Evolutionary conservation across 805 yeast species (phyloP), one percentile per base, ranked within the genome.

Genomic region (Tetrapisispora arboricola): DNA sequence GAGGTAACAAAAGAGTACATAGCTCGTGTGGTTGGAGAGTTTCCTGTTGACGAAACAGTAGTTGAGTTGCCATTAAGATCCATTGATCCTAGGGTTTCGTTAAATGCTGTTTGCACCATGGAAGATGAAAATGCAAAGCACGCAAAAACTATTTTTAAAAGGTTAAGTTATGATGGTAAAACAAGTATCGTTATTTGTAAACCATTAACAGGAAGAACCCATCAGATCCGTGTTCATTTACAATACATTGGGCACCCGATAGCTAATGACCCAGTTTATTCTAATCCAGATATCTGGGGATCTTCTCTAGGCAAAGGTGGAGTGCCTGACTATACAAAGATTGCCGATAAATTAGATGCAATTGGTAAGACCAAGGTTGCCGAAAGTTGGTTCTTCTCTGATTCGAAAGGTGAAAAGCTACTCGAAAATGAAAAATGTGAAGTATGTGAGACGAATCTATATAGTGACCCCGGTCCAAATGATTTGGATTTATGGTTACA

Each of bases 131-230:
- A 58, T 17, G 68, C 68, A 1, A 85, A 84, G 52, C 78, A 75
- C 15, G 88, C 96, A 6, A 72, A 61, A 39, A 92, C 98, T 0
- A 58, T 66, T 12, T 92, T 90, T 61, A 65, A 59, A 43, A 68
- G 84, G 36, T 63, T 83, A 0, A 71, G 83, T n/a, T 84, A 71
- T 53, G 85, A 88, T 61, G 74, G 82, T 1, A 55, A 70, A 50
- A 67, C 52, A 16, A 60, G 60, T 76, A 70, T 92, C 21, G 95
- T 92, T 3, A 69, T 76, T 45, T 90, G 97, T 61, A 72, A 68
- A 48, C 98, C 98, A 1, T 64, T 73, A 15, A 90, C 98, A 0
- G 98, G 98, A 0, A 70, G 98, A 55, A 86, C 96, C 0, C 98
- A 90, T 60, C 98, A 90, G 58, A 87, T 92, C 38, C 68, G 98